Percentiles rank a stretch among this genome's conserved stretches.
These are phyloP conservation scores for Aureobasidium melanogenum DNA, from an alignment of 2,329 filamentous ascomycete species.

Conservation along the genomic window DNA sequence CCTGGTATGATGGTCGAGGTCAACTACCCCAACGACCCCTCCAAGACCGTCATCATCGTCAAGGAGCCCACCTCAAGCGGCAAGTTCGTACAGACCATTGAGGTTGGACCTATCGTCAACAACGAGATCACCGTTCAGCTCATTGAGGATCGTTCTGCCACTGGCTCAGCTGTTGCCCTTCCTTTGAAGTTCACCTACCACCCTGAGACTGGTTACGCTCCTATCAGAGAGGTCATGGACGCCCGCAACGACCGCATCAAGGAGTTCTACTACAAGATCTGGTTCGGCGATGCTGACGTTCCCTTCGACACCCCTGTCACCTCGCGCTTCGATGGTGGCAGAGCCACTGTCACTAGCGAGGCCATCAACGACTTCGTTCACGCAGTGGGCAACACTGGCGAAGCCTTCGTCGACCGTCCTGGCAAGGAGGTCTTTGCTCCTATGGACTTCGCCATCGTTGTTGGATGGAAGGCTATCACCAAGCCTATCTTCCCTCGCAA, in stretches of 20 bases:
- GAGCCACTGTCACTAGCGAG: constrained; percentile 76
- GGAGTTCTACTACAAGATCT: constrained; percentile 96
- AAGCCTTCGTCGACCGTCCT: constrained; percentile 91
- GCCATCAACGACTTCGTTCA: constrained; percentile 99
- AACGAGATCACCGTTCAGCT: constrained; percentile 81
- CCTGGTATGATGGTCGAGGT: constrained; percentile 88
- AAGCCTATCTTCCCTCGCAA: constrained; percentile 97
- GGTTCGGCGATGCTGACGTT: constrained; percentile 82
- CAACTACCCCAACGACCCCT: constrained; percentile 66
- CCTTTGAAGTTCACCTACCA: constrained; percentile 87
- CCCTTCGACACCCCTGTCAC: constrained; percentile 80
- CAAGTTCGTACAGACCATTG: constrained; percentile 80
- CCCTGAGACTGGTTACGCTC: constrained; percentile 93
- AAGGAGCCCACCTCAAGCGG: constrained; percentile 80
- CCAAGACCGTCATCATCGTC: constrained; percentile 76
- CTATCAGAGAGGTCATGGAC: constrained; percentile 93
- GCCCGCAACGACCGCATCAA: constrained; percentile 96
- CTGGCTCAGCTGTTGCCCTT: constrained; percentile 72
- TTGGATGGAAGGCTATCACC: constrained; percentile 75
- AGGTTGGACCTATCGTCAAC: constrained; percentile 65
- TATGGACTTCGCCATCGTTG: constrained; percentile 65
- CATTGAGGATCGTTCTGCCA: constrained; percentile 85
- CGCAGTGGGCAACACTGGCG: constrained; percentile 92
- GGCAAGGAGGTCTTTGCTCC: constrained; percentile 91
- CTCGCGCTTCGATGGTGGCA: constrained; percentile 82